Evolutionary conservation across 2,329 filamentous ascomycete species (phyloP).

Genomic region (Phoma herbarum): DNA sequence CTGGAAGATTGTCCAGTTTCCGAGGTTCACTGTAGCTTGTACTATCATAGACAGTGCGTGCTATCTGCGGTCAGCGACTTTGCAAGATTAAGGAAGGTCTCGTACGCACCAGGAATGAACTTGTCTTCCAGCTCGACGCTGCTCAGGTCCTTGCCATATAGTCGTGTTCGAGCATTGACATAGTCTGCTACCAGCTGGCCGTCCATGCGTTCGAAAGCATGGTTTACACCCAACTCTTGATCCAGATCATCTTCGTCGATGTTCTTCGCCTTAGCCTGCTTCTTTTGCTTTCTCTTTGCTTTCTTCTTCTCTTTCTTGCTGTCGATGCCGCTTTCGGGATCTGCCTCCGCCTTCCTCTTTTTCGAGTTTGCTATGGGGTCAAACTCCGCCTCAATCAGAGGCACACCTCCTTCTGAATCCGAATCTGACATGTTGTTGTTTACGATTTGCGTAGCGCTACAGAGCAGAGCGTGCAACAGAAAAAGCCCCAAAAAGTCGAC

Average conservation of each 20-base stretch:
- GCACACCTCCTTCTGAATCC: conserved; percentile 54
- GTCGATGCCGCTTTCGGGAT: conserved; percentile 42
- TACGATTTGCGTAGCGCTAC: conserved; percentile 32
- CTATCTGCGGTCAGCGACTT: conserved; percentile 55
- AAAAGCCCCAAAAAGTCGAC: conserved; percentile 35
- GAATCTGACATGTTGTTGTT: conserved; percentile 56
- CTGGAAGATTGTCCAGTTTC: conserved; percentile 75
- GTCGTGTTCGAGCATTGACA: conserved; percentile 77
- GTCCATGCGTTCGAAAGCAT: conserved; percentile 83
- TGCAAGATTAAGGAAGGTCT: background rate
- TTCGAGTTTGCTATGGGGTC: conserved; percentile 44
- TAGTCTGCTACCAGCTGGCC: conserved; percentile 84
- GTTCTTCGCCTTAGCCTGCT: conserved; percentile 66
- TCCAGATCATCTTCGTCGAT: conserved; percentile 68
- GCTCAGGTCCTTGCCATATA: conserved; percentile 83
- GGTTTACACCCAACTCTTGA: conserved; percentile 70
- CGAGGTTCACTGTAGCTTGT: conserved; percentile 75
- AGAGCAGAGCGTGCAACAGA: conserved; percentile 26
- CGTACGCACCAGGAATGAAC: conserved; percentile 74
- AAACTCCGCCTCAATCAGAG: conserved; percentile 55
- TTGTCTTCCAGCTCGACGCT: conserved; percentile 84
- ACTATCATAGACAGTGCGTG: conserved; percentile 79
- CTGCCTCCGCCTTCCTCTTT: conserved; percentile 55
- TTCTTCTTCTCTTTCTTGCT: conserved; percentile 49
- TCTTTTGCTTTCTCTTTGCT: conserved; percentile 62